phyloP scores from a whole-genome alignment of 2,329 filamentous ascomycete species.

The Xylariaceae sp. region DNA sequence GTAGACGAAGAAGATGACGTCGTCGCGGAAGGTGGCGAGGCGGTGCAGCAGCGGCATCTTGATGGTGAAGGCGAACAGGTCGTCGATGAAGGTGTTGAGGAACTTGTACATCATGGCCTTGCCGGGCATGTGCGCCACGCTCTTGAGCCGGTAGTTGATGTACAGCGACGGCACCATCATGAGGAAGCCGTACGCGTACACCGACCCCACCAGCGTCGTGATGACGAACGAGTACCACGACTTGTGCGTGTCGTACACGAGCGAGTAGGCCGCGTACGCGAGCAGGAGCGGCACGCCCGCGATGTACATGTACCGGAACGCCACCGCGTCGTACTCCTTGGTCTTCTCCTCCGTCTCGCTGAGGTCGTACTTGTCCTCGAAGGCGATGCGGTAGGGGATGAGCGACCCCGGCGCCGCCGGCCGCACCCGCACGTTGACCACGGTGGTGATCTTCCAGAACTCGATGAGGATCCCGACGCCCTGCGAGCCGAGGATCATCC shows the following conservation, averaged over 20 bases:
- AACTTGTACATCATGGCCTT: conserved; percentile 99
- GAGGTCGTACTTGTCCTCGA: conserved; percentile 96
- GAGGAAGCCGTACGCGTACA: conserved; percentile 96
- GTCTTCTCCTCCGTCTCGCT: conserved; percentile 95
- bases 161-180: conserved; percentile 98
- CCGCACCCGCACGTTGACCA: conserved; percentile 80
- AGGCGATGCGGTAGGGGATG: conserved; percentile 71
- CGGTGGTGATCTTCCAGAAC: conserved; percentile 92
- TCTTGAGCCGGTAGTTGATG: conserved; percentile 97
- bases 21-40: conserved; percentile 84
- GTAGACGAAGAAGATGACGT: conserved; percentile 97
- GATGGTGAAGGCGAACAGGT: conserved; percentile 97
- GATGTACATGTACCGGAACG: conserved; percentile 95
- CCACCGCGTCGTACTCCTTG: conserved; percentile 95
- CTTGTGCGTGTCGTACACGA: conserved; percentile 92
- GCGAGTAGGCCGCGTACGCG: conserved; percentile 84
- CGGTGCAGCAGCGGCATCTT: conserved; percentile 97
- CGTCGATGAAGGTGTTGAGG: conserved; percentile 97
- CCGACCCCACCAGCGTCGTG: conserved; percentile 86
- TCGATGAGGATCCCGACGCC: conserved; percentile 67
- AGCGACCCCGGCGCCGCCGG: conserved; percentile 58
- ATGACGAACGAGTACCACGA: conserved; percentile 98
- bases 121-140: conserved; percentile 91
- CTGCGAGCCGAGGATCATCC: conserved; percentile 97
- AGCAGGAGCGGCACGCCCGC: conserved; percentile 80